Evolutionary conservation across 768 basidiomycete genomes (phyloP), one percentile per base, ranked within the genome.

Genomic region (Podaxis sp.): DNA sequence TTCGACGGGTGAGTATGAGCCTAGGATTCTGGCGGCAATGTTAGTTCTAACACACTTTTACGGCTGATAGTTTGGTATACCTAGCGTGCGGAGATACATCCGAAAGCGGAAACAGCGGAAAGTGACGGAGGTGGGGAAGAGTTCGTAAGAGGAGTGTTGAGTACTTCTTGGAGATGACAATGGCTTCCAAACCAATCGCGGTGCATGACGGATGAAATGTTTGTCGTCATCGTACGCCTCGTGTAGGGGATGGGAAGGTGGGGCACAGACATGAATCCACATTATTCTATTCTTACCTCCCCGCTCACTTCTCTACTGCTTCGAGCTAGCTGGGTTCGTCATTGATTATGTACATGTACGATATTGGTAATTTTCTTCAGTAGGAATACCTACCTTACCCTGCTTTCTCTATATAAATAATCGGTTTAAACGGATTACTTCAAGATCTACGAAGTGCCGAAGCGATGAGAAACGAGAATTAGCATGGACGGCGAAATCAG

Each of bases 21-120:
- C 30, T 67, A 54, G 64, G 49, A 59, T 61, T 46, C 38, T 59
- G 54, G 62, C 36, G 36, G 19, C 19, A 38, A 4, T 56, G 19
- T 3, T 56, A 26, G 19, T 22, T 38, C 39, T 44, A 54, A 57
- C 57, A 54, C 24, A 28, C 59, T 13, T 62, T 46, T 68, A 63
- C 42, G 57, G 30, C 62, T 40, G 65, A 53, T 67, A 90, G 89
- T 91, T 91, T 74, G 89, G 89, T 22, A 68, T 88, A 49, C 88
- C 89, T 11, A 79, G 75, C 54, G 79, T 76, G 38, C 79, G 87
- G 69, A 80, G 77, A 64, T 88, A 85, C 68, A 70, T 87, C 64
- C 76, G 78, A 60, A 79, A 72, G 70, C 77, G 76, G 67, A 72
- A 73, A 65, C 77, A 73, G 65, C 73, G 67, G 54, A 64, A 57